Evolutionary conservation across 306 rosid species (phyloP).

Genomic region (Inga leiocalycina): DNA sequence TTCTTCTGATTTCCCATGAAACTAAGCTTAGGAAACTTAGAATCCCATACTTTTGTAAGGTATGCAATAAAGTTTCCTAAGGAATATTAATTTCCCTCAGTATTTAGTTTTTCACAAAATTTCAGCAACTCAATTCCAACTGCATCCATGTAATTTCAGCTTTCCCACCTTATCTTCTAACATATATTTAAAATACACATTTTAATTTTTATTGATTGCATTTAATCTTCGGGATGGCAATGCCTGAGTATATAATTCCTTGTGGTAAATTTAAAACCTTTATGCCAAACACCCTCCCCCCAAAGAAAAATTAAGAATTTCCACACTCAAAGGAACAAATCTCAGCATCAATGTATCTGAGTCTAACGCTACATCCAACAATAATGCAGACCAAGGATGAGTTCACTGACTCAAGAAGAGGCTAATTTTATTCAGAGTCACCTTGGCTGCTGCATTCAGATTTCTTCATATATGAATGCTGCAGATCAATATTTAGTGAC

Average conservation of each 20-base stretch:
- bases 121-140: background rate
- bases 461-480: background rate
- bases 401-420: background rate
- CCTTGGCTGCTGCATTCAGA: background rate
- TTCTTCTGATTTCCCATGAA: background rate
- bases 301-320: background rate
- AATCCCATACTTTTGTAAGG: background rate
- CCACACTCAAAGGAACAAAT: background rate
- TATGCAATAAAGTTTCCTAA: background rate
- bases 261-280: background rate
- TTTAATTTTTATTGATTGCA: background rate
- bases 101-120: background rate
- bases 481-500: conserved; percentile 16
- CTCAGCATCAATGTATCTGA: background rate
- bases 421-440: background rate
- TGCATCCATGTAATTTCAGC: background rate
- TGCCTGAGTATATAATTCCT: background rate
- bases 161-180: background rate
- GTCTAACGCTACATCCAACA: background rate
- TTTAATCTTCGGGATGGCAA: background rate
- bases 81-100: background rate
- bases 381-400: background rate
- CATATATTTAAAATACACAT: background rate
- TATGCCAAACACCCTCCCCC: background rate
- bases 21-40: background rate